Evolutionary conservation across 495 filamentous ascomycete genomes (phyloP).

Genomic region (Lophium mytilinum): DNA sequence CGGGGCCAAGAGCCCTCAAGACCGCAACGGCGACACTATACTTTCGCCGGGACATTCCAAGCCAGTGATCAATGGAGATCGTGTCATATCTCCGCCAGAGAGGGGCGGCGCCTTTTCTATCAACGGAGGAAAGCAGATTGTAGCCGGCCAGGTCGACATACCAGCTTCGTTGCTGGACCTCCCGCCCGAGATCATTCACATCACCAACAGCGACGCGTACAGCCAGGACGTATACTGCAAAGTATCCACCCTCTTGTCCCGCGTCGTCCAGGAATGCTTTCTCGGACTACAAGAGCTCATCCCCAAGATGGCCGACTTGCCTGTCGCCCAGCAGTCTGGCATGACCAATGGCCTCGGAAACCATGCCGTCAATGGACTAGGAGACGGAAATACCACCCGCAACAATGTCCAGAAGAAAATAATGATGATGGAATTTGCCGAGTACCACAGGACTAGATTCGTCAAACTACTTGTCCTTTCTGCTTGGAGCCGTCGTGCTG

Average conservation of each 20-base stretch:
- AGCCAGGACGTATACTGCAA: constrained; percentile 54
- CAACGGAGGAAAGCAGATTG: constrained; percentile 7
- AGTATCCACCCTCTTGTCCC: constrained; percentile 58
- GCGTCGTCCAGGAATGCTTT: constrained; percentile 75
- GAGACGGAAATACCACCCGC: constrained; percentile 47
- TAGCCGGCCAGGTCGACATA: background rate
- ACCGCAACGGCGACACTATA: constrained; percentile 5
- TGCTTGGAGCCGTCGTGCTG: constrained; percentile 75
- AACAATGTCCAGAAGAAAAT: constrained; percentile 73
- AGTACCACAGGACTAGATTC: constrained; percentile 60
- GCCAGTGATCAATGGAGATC: constrained; percentile 20
- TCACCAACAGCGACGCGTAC: constrained; percentile 38
- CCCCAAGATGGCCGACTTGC: constrained; percentile 57
- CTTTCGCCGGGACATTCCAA: constrained; percentile 9
- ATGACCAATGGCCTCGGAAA: constrained; percentile 22
- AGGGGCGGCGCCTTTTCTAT: background rate
- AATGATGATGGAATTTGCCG: constrained; percentile 63
- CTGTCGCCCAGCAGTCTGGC: constrained; percentile 35
- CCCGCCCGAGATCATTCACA: constrained; percentile 70
- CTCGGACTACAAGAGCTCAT: constrained; percentile 65
- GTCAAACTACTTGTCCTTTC: constrained; percentile 84
- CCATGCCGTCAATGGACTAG: constrained; percentile 43
- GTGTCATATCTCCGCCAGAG: background rate
- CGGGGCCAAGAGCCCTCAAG: constrained; percentile 16
- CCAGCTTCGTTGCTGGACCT: constrained; percentile 16